Percentiles rank a stretch among this genome's conserved stretches.
Conservation (phyloP, 768 basidiomycete genomes). For the Boletus rex-veris region DNA sequence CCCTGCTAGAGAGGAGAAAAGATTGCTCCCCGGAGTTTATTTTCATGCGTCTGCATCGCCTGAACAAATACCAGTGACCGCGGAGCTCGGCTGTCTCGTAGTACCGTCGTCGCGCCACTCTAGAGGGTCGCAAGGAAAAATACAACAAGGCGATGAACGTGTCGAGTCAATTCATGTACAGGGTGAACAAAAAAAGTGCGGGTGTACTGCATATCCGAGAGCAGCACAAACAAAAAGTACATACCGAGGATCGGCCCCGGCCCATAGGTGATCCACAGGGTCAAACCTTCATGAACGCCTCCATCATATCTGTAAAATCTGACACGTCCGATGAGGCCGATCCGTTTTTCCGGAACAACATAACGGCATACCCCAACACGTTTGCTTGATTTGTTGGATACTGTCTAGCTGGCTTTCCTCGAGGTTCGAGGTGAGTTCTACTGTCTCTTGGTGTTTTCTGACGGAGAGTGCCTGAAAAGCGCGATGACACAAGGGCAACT, state of each 20-base stretch:
- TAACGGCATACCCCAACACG: conserved; percentile 19
- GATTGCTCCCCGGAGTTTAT: neutral
- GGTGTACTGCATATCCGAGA: neutral
- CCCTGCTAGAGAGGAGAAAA: neutral
- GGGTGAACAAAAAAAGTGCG: neutral
- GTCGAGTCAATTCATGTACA: neutral
- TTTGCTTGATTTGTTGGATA: conserved; percentile 16
- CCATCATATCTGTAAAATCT: conserved; percentile 20
- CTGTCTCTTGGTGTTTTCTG: conserved; percentile 25
- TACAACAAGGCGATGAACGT: too few relatives aligned
- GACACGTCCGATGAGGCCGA: neutral
- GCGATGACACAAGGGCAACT: too few relatives aligned
- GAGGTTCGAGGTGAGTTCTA: conserved; percentile 18
- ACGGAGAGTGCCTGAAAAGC: conserved; percentile 23
- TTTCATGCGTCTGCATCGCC: neutral
- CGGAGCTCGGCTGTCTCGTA: neutral
- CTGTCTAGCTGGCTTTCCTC: conserved; percentile 26
- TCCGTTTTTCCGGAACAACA: neutral
- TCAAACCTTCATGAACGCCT: conserved; percentile 22
- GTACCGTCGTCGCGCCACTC: neutral
- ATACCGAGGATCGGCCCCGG: neutral
- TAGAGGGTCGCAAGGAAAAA: neutral
- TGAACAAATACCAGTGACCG: too few relatives aligned
- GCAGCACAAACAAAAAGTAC: neutral
- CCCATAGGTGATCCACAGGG: neutral